Evolutionary conservation across 768 basidiomycete genomes (phyloP), one percentile per base, ranked within the genome.

Genomic region (Auricularia cornea): DNA sequence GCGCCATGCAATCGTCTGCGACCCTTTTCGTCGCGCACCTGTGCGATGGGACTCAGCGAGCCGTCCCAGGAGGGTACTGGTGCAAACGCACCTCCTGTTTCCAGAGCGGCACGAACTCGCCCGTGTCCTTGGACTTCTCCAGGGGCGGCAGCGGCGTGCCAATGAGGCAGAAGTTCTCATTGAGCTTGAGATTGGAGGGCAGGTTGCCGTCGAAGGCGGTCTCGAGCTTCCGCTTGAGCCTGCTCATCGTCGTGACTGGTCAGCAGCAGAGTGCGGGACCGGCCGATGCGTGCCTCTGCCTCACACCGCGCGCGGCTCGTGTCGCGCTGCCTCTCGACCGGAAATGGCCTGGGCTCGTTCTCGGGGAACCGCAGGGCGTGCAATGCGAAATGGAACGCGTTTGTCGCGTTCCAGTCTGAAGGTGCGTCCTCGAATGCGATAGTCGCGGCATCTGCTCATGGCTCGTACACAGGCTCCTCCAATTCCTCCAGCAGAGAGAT

Each of bases 21-120:
- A 33, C 94, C 94, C 71, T 97, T 86, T 75, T 98, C 95, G 77
- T 98, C 95, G 68, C 90, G 82, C 12, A 94, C 92, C 90, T 94
- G 64, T 44, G 54, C 30, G 59, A 60, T 66, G 8, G 60, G 61
- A 64, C 51, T 63, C 65, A 62, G 59, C 61, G 41, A 63, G 52
- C 57, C 20, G 68, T 69, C 28, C 51, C 48, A 62, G 65, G 64
- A 59, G 59, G 62, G 68, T 64, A 68, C 64, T 69, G 67, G 64
- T 63, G 64, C 11, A 61, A 63, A 67, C 82, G 63, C 69, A 92
- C 94, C 68, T 98, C 95, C 80, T 98, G 97, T 72, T 98, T 93
- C 96, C 97, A 98, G 62, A 97, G 74, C 0, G 97, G 96, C 30
- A 98, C 94, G 72, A 95, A 98, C 73, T 98, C 97, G 66, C 89